Conservation (phyloP, 2,329 filamentous ascomycete species). For the Hypoxylon sp. region DNA sequence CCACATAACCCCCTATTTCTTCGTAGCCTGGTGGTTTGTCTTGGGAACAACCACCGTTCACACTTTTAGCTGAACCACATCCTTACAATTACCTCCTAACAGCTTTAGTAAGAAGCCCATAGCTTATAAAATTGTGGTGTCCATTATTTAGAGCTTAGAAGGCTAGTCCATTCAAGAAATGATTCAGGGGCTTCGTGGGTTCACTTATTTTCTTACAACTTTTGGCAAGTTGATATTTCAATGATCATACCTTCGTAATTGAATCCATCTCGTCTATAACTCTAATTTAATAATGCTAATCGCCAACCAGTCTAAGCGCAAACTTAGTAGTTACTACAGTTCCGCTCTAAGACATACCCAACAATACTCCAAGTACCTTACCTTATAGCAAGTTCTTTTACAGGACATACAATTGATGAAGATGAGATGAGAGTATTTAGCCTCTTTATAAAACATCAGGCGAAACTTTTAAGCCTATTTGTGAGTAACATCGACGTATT, state of each 20-base stretch:
- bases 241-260: neutral
- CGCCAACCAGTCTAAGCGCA: neutral
- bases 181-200: neutral
- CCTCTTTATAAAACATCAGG: no score
- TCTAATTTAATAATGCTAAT: neutral
- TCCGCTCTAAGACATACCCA: neutral
- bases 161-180: neutral
- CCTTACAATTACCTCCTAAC: neutral
- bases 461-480: no score
- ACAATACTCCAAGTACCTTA: no score
- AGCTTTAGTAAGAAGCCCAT: neutral
- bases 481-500: no score
- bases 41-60: neutral
- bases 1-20: constrained; percentile 1
- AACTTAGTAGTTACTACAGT: neutral
- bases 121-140: neutral
- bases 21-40: neutral
- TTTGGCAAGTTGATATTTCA: neutral
- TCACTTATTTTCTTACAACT: neutral
- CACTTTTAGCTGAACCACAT: neutral
- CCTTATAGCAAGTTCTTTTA: no score
- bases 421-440: no score
- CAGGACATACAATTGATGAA: no score
- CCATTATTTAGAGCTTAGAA: neutral
- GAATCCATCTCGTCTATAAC: no score